A percentile compares a stretch with the other conserved stretches of the same genome.
Conservation (phyloP, 345 rosid species). For the Combretum micranthum region DNA sequence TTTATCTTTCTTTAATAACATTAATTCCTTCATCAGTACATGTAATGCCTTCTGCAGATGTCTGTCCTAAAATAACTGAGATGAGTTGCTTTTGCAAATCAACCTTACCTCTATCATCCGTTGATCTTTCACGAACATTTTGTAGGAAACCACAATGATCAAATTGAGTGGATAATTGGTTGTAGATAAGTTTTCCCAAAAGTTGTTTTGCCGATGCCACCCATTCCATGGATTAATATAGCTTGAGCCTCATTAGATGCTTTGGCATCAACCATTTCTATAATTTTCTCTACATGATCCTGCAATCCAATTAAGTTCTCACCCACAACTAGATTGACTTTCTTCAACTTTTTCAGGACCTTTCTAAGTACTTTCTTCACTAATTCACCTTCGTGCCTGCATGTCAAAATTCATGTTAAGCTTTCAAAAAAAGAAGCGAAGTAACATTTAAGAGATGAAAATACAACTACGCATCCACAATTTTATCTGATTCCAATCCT, state of each 20-base stretch:
- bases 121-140: no score
- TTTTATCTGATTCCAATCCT: no score
- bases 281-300: no score
- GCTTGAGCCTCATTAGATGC: no score
- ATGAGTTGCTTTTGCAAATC: neutral
- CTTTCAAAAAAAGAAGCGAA: no score
- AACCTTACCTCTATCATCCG: no score
- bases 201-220: neutral
- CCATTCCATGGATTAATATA: no score
- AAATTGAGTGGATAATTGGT: neutral
- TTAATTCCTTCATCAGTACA: neutral
- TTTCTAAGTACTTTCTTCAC: rapidly evolving
- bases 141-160: no score
- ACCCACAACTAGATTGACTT: neutral
- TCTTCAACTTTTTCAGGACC: rapidly evolving
- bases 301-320: neutral
- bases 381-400: neutral
- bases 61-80: neutral
- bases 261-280: no score
- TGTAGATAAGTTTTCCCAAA: neutral
- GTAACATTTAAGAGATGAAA: no score
- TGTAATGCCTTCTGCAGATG: neutral
- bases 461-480: no score
- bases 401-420: no score
- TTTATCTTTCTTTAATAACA: neutral